These are phyloP conservation scores for Penicillium egyptiacum DNA, from an alignment of 495 filamentous ascomycete genomes.

Conservation along the genomic window DNA sequence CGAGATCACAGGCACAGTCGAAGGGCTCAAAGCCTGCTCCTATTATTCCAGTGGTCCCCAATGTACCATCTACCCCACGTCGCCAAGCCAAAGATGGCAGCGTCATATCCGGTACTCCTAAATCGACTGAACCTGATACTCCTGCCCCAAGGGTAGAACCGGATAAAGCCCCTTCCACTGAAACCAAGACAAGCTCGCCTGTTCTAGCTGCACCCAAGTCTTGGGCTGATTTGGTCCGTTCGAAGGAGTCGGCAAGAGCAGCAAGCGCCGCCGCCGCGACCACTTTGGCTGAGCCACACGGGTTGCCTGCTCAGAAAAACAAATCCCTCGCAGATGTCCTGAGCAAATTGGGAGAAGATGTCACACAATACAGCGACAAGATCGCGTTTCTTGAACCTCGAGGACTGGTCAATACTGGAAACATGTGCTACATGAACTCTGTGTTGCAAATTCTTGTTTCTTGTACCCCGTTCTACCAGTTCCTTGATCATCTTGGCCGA, in stretches of 20 bases:
- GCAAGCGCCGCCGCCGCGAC: slow-evolving; percentile 19
- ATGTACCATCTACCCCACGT: slow-evolving; percentile 44
- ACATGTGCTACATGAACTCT: slow-evolving; percentile 99
- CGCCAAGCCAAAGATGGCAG: slow-evolving; percentile 46
- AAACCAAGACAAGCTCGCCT: slow-evolving; percentile 43
- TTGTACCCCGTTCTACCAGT: slow-evolving; percentile 91
- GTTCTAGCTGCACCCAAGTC: slow-evolving; percentile 59
- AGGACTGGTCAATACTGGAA: slow-evolving; percentile 93
- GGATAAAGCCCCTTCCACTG: slow-evolving; percentile 23
- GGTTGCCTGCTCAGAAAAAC: slow-evolving; percentile 50
- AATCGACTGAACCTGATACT: slow-evolving; percentile 27
- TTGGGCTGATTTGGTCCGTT: slow-evolving; percentile 74
- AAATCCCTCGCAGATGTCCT: slow-evolving; percentile 73
- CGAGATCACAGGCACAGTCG: slow-evolving; percentile 41
- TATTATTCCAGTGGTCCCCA: slow-evolving; percentile 66
- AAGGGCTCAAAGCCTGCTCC: slow-evolving; percentile 56
- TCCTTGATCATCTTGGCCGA: slow-evolving; percentile 83
- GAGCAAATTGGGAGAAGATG: slow-evolving; percentile 60
- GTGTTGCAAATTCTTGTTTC: slow-evolving; percentile 93
- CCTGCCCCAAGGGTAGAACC: slow-evolving; percentile 21
- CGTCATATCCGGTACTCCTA: slow-evolving; percentile 39
- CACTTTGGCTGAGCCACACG: slow-evolving; percentile 44
- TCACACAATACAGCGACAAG: slow-evolving; percentile 57
- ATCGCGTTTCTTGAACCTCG: slow-evolving; percentile 88
- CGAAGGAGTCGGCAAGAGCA: slow-evolving; percentile 40